Base-by-base conservation (phyloP, 2,329 filamentous ascomycete genomes). In the Byssothecium circinans region DNA sequence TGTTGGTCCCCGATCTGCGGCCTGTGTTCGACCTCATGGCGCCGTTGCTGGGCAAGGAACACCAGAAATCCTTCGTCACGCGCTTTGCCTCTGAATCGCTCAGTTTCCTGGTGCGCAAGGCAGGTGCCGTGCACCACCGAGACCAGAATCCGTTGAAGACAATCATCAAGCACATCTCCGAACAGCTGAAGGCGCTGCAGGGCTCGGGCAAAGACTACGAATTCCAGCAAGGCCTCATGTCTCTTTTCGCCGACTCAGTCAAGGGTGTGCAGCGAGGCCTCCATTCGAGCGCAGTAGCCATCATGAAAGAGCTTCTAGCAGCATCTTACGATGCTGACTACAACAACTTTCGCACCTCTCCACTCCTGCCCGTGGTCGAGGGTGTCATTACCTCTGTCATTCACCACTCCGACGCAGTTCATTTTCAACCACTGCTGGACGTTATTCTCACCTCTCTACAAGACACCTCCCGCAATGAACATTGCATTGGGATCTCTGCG, bases 11-110 rank as follows among this genome's bases (percentile, higher is more conserved):
- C 3, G 89, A 99, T 65, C 74, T 99, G 53, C 80, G 88, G 52
- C 90, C 92, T 38, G 86, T 95, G 2, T 91, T 90, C 66, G 82
- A 89, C 63, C 83, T 94, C 43, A 84, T 99, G 76, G 82, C 88
- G 0, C 87, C 91, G 2, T 80, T 97, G 43, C 81, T 99, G 23
- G 94, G 92, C 54, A 91, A 88, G 69, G 79, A 85, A 47, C 83
- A 83, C 47, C 89, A 92, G 56, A 94, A 92, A 56, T 82, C 85
- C 14, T 91, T 96, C 70, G 89, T 96, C 56, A 87, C 89, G 19
- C 84, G 91, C 45, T 99, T 97, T 71, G 89, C 92, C 11, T 94
- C 94, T 20, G 94, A 99, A 73, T 89, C 94, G 2, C 81, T 99
- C 75, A 96, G 91, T 57, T 99, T 97, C 64, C 77, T 99, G 17